Evolutionary conservation across 2,329 filamentous ascomycete species (phyloP).

Genomic region (Pestalotiopsis sp.): DNA sequence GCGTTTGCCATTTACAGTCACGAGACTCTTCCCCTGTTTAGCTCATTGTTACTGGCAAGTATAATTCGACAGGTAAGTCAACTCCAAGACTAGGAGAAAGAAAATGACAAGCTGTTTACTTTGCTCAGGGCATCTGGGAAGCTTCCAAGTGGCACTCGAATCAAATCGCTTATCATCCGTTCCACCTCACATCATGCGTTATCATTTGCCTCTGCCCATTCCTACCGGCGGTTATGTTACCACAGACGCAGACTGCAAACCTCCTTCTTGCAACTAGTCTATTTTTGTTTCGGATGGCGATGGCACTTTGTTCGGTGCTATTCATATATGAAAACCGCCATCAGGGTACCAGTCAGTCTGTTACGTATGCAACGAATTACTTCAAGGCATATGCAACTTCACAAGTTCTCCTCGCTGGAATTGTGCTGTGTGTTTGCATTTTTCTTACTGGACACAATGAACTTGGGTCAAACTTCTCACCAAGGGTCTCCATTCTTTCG

Average conservation of each 20-base stretch:
- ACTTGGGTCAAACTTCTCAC: too few species aligned
- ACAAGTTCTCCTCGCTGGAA: too few species aligned
- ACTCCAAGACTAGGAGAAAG: neutral
- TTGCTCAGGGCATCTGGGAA: neutral
- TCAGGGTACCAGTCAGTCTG: too few species aligned
- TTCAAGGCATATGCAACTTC: too few species aligned
- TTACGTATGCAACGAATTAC: too few species aligned
- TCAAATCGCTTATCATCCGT: neutral
- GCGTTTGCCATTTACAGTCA: neutral
- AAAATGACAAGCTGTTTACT: neutral
- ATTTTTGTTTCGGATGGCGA: neutral
- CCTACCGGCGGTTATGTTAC: neutral
- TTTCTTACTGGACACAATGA: too few species aligned
- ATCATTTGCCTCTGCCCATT: neutral
- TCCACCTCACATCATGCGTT: neutral
- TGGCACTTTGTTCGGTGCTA: neutral
- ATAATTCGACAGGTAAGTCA: neutral
- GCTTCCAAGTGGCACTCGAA: neutral
- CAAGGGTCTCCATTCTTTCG: too few species aligned
- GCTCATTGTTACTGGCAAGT: neutral
- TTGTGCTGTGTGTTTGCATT: too few species aligned
- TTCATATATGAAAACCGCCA: neutral
- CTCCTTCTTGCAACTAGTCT: neutral
- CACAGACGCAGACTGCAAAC: neutral
- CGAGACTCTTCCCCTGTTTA: neutral